Evolutionary conservation across 2,329 filamentous ascomycete species (phyloP), one percentile per base, ranked within the genome.

Genomic region (Onygenales sp.): DNA sequence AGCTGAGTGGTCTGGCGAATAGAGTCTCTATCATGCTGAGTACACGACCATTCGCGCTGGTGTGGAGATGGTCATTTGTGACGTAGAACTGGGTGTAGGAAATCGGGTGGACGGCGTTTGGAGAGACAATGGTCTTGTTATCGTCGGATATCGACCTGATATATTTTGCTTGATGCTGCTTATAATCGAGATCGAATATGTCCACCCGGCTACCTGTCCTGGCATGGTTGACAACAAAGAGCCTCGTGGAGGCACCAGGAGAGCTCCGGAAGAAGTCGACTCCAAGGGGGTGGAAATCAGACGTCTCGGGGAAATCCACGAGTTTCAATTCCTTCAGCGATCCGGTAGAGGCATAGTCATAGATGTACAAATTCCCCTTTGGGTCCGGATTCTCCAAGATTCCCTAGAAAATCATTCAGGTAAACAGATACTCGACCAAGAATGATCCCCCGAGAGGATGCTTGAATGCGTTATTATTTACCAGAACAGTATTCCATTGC

Each of bases 61-160:
- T 51, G 4, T 54, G 49, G 36, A 43, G 57, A 39, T 57, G 54
- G 27, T 59, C 57, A 48, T 58, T 59, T 7, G 57, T 58, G 27
- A 58, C 51, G 39, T 59, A 59, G 31, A 59, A 59, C 2, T 56
- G 57, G 4, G 52, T 54, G 40, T 59, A 58, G 6, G 57, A 59
- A 31, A 56, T 46, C 1, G 57, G 52, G 6, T 54, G 39, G 14
- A 59, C 47, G 13, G 54, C 56, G 43, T 56, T 56, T 13, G 57
- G 56, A 5, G 56, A 59, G 14, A 57, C 17, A 49, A 59, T 57
- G 13, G 48, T 51, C n/a, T 55, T 44, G 13, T 50, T 42, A 27
- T 49, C 51, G 51, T 59, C 57, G 27, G 47, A 55, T 17, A 59
- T 53, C 3, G 54, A 55, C 34, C 43, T 43, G 10, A 58, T 44